Conservation (phyloP, 331 rosid species). For the Dryas integrifolia region DNA sequence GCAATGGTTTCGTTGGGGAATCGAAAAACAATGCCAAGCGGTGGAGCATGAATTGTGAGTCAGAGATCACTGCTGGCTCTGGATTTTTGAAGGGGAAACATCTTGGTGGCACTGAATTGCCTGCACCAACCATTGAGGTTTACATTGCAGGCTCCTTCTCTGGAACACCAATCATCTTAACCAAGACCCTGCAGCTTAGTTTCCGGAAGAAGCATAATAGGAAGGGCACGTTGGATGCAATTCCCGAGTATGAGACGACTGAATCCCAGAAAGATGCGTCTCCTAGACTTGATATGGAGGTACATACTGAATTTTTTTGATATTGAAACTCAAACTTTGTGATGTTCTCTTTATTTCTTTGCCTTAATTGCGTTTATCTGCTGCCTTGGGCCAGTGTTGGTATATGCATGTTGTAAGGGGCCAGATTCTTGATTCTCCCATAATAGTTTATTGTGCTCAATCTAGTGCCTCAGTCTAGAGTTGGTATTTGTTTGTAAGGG, state of each 20-base stretch:
- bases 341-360: slow-evolving; percentile 3
- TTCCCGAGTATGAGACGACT: slow-evolving; percentile 70
- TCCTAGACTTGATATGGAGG: slow-evolving; percentile 56
- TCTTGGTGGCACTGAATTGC: slow-evolving; percentile 36
- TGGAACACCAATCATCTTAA: slow-evolving; percentile 72
- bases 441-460: neutral
- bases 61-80: slow-evolving; percentile 38
- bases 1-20: slow-evolving; percentile 48
- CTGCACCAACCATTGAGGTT: slow-evolving; percentile 75
- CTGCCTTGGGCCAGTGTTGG: neutral
- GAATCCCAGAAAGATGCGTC: slow-evolving; percentile 48
- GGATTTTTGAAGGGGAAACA: slow-evolving; percentile 67
- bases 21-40: slow-evolving; percentile 39
- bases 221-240: slow-evolving; percentile 59
- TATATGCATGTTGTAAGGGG: slow-evolving; percentile 1
- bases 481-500: neutral
- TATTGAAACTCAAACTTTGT: slow-evolving; percentile 6
- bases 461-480: neutral
- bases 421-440: neutral
- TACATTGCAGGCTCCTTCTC: slow-evolving; percentile 76
- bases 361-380: neutral
- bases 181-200: slow-evolving; percentile 67
- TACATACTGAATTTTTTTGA: slow-evolving; percentile 21
- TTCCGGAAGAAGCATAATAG: slow-evolving; percentile 57
- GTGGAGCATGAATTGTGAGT: slow-evolving; percentile 79